phyloP scores from a whole-genome alignment of 371 early-diverging fungal genomes.

The Choanephora cucurbitarum region DNA sequence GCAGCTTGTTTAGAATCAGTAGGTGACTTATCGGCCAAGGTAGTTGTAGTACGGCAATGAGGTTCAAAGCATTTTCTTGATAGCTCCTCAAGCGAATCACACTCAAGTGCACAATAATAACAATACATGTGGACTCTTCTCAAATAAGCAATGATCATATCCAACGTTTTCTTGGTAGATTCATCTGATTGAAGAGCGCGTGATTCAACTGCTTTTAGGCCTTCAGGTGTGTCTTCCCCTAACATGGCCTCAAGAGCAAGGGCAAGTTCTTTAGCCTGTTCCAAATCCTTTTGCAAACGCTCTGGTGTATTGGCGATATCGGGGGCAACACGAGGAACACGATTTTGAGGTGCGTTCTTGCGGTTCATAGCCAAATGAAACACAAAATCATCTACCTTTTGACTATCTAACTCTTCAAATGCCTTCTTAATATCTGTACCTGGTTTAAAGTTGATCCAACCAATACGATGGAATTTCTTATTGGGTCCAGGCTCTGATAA shows the following conservation, averaged over 20 bases:
- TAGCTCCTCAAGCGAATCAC: slow-evolving; percentile 84
- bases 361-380: slow-evolving; percentile 74
- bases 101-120: slow-evolving; percentile 89
- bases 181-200: slow-evolving; percentile 32
- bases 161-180: slow-evolving; percentile 63
- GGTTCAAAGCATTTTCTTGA: slow-evolving; percentile 72
- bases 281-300: slow-evolving; percentile 73
- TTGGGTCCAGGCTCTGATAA: slow-evolving; percentile 86
- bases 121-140: slow-evolving; percentile 92
- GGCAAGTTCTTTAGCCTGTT: slow-evolving; percentile 64
- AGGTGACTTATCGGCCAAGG: slow-evolving; percentile 4
- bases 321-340: slow-evolving; percentile 61
- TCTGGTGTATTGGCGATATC: slow-evolving; percentile 61
- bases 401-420: slow-evolving; percentile 62
- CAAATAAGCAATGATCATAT: slow-evolving; percentile 82
- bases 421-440: slow-evolving; percentile 81
- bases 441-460: slow-evolving; percentile 89
- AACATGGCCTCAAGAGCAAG: slow-evolving; percentile 52
- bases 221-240: slow-evolving; percentile 29
- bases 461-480: slow-evolving; percentile 85
- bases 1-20: slow-evolving; percentile 29
- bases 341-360: slow-evolving; percentile 46
- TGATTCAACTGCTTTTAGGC: slow-evolving; percentile 30
- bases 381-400: slow-evolving; percentile 73
- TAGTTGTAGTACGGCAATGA: slow-evolving; percentile 60